These are phyloP conservation scores for Cryptococcus sp. DNA, from an alignment of 1,284 basidiomycete species.

Conservation along the genomic window DNA sequence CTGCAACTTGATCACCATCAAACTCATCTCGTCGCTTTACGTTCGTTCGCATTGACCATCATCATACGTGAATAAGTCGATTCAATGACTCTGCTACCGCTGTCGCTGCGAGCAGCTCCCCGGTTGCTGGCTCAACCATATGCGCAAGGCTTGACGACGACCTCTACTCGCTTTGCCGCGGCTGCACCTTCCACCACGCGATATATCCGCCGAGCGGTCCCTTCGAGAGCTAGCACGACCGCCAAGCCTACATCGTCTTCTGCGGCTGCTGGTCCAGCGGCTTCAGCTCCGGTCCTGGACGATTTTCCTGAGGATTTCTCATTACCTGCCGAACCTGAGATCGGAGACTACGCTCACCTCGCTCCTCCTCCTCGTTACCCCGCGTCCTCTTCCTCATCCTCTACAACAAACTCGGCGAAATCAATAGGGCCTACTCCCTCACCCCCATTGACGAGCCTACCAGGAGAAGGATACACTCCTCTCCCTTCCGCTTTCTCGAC, in stretches of 20 bases:
- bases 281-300: conserved; percentile 1
- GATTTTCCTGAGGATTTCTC: neutral
- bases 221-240: conserved; percentile 1
- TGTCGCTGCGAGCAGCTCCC: no score
- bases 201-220: conserved; percentile 10
- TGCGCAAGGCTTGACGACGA: no score
- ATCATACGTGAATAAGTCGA: no score
- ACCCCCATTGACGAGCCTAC: conserved; percentile 24
- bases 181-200: conserved; percentile 11
- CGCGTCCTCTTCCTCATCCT: neutral
- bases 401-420: neutral
- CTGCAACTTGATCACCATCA: neutral
- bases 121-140: no score
- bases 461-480: conserved; percentile 22
- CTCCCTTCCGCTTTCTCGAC: conserved; percentile 13
- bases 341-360: conserved; percentile 28
- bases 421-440: conserved; percentile 7
- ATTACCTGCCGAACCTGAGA: conserved; percentile 1
- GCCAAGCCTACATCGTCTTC: conserved; percentile 6
- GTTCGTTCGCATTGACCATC: neutral
- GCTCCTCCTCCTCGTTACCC: conserved; percentile 3
- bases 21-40: no score
- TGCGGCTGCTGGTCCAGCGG: neutral
- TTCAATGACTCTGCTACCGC: no score
- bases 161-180: conserved; percentile 1